Evolutionary conservation across 2,329 filamentous ascomycete genomes (phyloP), one percentile per base, ranked within the genome.

Genomic region (Teratosphaeria destructans): DNA sequence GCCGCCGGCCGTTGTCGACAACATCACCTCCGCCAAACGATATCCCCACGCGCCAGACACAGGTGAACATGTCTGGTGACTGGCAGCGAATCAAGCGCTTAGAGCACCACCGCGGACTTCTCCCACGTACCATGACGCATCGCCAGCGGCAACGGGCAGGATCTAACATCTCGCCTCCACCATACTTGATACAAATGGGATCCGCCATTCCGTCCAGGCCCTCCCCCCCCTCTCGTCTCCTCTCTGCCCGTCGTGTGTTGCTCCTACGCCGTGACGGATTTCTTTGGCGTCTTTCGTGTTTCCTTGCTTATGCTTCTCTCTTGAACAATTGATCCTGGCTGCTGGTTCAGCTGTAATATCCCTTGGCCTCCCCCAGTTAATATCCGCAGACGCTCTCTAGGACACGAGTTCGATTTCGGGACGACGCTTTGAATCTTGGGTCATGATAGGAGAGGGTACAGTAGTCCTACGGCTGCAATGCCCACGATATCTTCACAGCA

Each of bases 291-390:
- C 43, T 49, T 49, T 19, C 43, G 57, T 57, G 56, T 62, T 56
- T 63, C 35, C 23, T 59, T 35, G 23, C 59, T 58, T 26, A 54
- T n/a, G 5, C 23, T 52, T 57, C 53, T 37, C 59, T 56, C 54
- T 59, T 60, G 57, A 59, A 55, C 26, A 49, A 55, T 60, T 59
- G 43, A 23, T 59, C 53, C 23, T 32, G 26, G 67, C 67, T 68
- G 67, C 67, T 67, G 67, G 65, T 52, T 56, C 67, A 62, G 67
- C 66, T 47, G 54, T 63, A 32, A 54, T 60, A 58, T 55, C 55
- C n/a, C 27, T 53, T 57, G 11, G 53, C 58, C 53, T 37, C 11
- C 26, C 49, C 29, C 35, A 39, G 54, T 47, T 52, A 35, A 26
- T 16, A 39, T 43, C 55, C 43, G 53, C 52, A 43, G 12, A 43